Evolutionary conservation across 2,329 filamentous ascomycete genomes (phyloP).

Genomic region (Nemania diffusa): DNA sequence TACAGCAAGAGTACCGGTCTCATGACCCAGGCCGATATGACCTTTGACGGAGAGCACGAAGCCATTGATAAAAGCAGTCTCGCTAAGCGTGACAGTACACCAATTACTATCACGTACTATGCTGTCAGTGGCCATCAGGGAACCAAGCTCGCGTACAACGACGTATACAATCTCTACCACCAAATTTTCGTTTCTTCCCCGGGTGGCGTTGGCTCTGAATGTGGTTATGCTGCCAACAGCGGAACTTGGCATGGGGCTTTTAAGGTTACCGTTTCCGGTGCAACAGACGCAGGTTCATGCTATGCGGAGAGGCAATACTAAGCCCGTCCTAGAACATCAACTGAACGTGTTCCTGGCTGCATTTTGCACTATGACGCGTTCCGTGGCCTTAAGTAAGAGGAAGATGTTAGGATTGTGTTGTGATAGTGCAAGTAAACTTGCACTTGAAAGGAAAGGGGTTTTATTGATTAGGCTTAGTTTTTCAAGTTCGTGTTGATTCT

Average conservation of each 20-base stretch:
- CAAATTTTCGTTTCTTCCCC: background rate
- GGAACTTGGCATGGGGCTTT: constrained; percentile 18
- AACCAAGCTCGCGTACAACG: constrained; percentile 7
- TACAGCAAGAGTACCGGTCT: constrained; percentile 10
- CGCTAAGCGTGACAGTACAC: background rate
- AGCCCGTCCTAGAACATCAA: no score
- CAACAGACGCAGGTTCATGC: constrained; percentile 4
- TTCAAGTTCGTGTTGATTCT: no score
- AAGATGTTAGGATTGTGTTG: no score
- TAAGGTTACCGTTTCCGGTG: constrained; percentile 13
- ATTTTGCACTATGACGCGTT: no score
- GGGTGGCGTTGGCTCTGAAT: constrained; percentile 1
- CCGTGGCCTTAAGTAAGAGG: no score
- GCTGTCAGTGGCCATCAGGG: background rate
- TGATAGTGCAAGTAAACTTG: no score
- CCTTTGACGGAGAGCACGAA: constrained; percentile 5
- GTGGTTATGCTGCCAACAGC: constrained; percentile 11
- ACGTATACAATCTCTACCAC: constrained; percentile 4
- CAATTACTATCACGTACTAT: constrained; percentile 7
- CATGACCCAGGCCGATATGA: constrained; percentile 13
- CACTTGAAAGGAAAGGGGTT: no score
- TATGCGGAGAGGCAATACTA: constrained; percentile 14
- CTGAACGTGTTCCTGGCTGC: no score
- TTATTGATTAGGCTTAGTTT: no score
- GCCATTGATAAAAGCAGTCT: background rate